Evolutionary conservation across 257 asterid species (phyloP).

Genomic region (Parsonsia alboflavescens): DNA sequence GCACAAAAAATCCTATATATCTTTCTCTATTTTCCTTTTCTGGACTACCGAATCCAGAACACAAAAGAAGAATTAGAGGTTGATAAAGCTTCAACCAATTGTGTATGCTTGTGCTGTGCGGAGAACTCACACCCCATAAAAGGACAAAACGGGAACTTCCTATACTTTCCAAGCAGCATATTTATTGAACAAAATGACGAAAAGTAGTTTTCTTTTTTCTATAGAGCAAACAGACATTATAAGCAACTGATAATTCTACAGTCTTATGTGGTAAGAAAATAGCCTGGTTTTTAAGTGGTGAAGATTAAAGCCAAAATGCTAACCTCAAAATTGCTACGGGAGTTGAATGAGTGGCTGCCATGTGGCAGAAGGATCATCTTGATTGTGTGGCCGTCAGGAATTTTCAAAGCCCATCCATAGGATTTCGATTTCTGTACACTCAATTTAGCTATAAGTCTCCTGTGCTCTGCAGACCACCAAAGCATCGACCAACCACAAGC

Average conservation of each 20-base stretch:
- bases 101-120: conserved; percentile 11
- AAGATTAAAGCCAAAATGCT: conserved; percentile 18
- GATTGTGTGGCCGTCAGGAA: conserved; percentile 57
- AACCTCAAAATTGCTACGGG: conserved; percentile 19
- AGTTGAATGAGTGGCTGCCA: conserved; percentile 26
- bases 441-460: conserved; percentile 14
- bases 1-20: background rate
- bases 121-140: background rate
- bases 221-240: background rate
- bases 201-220: background rate
- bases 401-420: conserved; percentile 31
- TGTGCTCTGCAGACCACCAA: background rate
- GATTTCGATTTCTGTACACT: conserved; percentile 27
- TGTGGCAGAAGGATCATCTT: conserved; percentile 56
- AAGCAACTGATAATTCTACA: background rate
- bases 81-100: background rate
- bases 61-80: background rate
- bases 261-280: conserved; percentile 13
- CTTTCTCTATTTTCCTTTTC: background rate
- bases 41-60: background rate
- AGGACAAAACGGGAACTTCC: conserved; percentile 11
- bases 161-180: background rate
- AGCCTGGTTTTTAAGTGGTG: conserved; percentile 24
- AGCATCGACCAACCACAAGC: background rate
- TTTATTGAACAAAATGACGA: background rate